Conservation (phyloP, 1,284 basidiomycete species). For the Sutorius eximius region DNA sequence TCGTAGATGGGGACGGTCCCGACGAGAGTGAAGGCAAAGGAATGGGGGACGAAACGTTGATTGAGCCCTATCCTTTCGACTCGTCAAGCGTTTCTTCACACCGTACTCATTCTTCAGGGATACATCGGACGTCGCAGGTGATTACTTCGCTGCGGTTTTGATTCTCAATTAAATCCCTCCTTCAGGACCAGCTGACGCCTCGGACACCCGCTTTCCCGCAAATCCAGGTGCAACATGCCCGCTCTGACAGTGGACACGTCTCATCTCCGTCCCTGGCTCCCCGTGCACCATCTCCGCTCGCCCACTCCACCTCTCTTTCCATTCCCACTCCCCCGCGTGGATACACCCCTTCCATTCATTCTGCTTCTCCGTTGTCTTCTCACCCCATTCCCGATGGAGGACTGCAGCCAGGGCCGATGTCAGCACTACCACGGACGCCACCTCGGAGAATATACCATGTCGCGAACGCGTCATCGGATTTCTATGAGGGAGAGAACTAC, state of each 20-base stretch:
- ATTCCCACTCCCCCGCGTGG: constrained; percentile 16
- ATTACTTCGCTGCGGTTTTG: neutral
- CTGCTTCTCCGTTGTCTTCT: constrained; percentile 14
- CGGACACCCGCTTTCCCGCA: constrained; percentile 22
- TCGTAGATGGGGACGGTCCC: constrained; percentile 24
- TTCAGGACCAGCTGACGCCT: constrained; percentile 19
- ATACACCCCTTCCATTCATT: constrained; percentile 17
- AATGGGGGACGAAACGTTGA: constrained; percentile 17
- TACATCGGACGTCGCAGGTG: constrained; percentile 18
- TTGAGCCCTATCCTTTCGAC: constrained; percentile 25
- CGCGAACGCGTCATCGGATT: constrained; percentile 38
- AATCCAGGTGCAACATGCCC: constrained; percentile 26
- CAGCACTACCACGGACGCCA: constrained; percentile 33
- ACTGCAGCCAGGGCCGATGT: constrained; percentile 6
- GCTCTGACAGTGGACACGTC: constrained; percentile 20
- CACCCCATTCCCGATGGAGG: constrained; percentile 6
- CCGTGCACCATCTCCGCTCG: constrained; percentile 26
- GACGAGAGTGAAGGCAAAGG: constrained; percentile 10
- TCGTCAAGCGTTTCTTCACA: constrained; percentile 22
- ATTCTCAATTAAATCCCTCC: neutral
- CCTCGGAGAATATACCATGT: constrained; percentile 40
- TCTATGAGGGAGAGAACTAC: constrained; percentile 19
- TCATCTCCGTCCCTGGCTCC: constrained; percentile 10
- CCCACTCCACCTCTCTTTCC: constrained; percentile 27
- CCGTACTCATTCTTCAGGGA: constrained; percentile 6